Base-by-base conservation (phyloP, 2,329 filamentous ascomycete species). In the Aspergillus hortae region DNA sequence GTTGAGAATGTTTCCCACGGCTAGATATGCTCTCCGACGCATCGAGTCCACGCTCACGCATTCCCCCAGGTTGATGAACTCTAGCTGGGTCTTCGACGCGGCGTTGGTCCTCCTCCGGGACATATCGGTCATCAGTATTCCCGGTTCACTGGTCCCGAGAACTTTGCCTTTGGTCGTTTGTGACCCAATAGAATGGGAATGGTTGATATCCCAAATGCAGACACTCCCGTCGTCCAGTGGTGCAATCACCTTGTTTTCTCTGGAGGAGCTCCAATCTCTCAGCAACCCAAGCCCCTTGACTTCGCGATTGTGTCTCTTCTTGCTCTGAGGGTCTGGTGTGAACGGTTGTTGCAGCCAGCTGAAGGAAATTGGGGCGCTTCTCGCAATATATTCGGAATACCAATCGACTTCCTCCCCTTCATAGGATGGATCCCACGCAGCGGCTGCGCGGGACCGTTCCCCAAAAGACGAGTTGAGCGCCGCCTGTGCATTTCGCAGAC, bases 371-470 rank as follows among this genome's bases (percentile, higher is more conserved):
- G 86, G 85, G 1, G 84, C 90, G 70, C 92, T 81, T 32, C 92
- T 81, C 48, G 92, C 89, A 56, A 95, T 87, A 65, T 91, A 96
- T 69, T 96, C 92, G 50, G 88, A 82, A 68, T 95, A 96, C 87
- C 90, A 96, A 45, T 88, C 84, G 17, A 92, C 78, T 38, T 77
- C 77, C 71, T 96, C 91, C 4, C 72, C 75, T 0, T 85, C 82
- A 57, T 87, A 90, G 0, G 83, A 83, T 0, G 89, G 89, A 60
- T 96, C 90, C 91, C 91, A 96, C 60, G 90, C 90, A 4, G 86
- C 85, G 3, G 67, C 67, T 10, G 66, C 70, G 52, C 61, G 65
- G 36, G 60, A 64, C 52, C 62, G 61, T 48, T 62, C 63, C 25
- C 60, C 64, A 49, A 60, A 57, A 12, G 69, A 65, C 23, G 59